Evolutionary conservation across 2,329 filamentous ascomycete species (phyloP), one percentile per base, ranked within the genome.

Genomic region (Monosporascus sp.): DNA sequence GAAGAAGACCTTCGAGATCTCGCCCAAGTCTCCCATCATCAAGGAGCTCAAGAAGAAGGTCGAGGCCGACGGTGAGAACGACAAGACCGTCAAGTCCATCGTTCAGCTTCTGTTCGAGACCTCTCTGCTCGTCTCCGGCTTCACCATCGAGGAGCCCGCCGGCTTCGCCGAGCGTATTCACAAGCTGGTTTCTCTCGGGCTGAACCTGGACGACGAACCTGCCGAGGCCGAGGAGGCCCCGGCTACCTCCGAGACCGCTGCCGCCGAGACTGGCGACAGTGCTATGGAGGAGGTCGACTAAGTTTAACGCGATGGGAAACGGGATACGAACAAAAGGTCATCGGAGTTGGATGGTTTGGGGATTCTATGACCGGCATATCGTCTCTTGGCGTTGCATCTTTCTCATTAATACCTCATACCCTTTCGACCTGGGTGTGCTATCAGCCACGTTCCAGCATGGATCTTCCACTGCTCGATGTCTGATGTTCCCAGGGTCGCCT

Each of bases 1-100:
- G 74, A 99, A 99, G 92, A 99, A 99, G 91, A 99, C 94, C 35
- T 97, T 99, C 66, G 94, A 99, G 83, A 97, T 99, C 78, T 97
- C 94, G n/a, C 94, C 94, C 75, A 93, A 94, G 84, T 96, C 91
- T 68, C 73, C 91, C 63, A 99, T 99, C 77, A 86, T 99, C 82
- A 89, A 96, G 86, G 94, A 97, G 85, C 88, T 99, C 71, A 97
- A 95, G 90, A 91, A 88, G 81, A 99, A 99, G 91, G 91, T 97
- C 59, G 94, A 97, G 84, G 73, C 87, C 56, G 94, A 99, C 69
- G 94, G 94, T 61, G 93, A 97, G 88, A 93, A 92, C 74, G 94
- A 97, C 84, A 91, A 92, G 75, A 97, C 92, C 55, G 94, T 99
- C 82, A 97, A 97, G 86, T 96, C 91, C 58, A 97, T 99, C 72